Evolutionary conservation across 2,329 filamentous ascomycete species (phyloP), one percentile per base, ranked within the genome.

Genomic region (Cladosporium sp.): DNA sequence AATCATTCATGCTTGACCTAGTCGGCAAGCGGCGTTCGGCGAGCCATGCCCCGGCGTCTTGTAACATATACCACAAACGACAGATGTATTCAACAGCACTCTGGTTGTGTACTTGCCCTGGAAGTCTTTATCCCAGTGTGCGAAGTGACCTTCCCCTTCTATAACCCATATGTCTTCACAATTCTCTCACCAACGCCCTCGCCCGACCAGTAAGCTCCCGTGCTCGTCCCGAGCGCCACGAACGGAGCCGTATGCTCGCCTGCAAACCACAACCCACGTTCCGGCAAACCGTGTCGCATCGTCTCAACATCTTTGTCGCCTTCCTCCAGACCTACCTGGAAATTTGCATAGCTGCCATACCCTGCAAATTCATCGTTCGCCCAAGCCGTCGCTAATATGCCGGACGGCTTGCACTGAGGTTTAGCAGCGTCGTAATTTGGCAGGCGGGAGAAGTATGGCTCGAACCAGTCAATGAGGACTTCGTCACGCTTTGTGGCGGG

Each of bases 201-300:
- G 1, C 92, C 92, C 70, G 89, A 91, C 90, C 90, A 96, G 71
- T 91, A 97, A 10, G 93, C 93, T 0, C 93, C 93, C 0, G 91
- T 95, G 12, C 87, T 89, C 4, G 92, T 97, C 0, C 92, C 93
- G 60, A 97, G 73, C 10, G 89, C 91, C 25, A 95, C 86, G 75
- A 96, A 96, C 4, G 92, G 91, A 56, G 90, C 87, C 20, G 91
- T 96, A 74, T 96, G 91, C 74, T 96, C 91, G 0, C 91, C 91
- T 0, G 91, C 91, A 63, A 96, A 79, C 91, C 91, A 96, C 8
- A 96, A 69, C 0, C 89, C 85, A 20, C 84, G 76, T 12, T 83
- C 84, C 0, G 85, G 86, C 62, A 80, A 66, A 0, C 82, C 82
- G 2, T 72, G 67, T 22, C 83, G 71, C 74, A 87, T 75, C 2